Evolutionary conservation across 805 yeast species (phyloP).

Genomic region (Candida awuae): DNA sequence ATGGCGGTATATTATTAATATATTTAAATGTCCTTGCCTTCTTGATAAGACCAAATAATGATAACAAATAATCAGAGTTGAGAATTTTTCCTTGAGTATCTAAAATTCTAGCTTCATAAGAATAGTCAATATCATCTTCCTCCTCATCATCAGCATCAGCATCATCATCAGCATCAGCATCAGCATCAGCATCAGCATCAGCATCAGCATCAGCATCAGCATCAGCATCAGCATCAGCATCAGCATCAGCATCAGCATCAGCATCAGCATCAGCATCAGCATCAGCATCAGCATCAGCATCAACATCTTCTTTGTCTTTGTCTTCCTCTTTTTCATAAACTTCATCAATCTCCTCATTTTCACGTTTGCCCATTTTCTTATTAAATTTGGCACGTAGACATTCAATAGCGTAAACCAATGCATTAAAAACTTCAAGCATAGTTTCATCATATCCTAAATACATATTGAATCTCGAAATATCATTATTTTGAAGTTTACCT

Average conservation of each 20-base stretch:
- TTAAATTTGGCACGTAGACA: constrained; percentile 15
- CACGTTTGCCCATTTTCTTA: too few species aligned
- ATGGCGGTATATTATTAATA: constrained; percentile 26
- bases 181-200: too few species aligned
- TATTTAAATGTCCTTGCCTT: constrained; percentile 24
- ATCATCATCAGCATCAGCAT: too few species aligned
- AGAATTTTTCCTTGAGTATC: constrained; percentile 14
- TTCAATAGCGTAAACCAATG: constrained; percentile 25
- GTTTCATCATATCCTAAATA: constrained; percentile 32
- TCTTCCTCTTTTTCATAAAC: constrained; percentile 1
- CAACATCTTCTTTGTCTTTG: too few species aligned
- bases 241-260: too few species aligned
- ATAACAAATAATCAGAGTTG: constrained; percentile 13
- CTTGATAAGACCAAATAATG: constrained; percentile 14
- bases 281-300: too few species aligned
- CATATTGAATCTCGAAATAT: constrained; percentile 17
- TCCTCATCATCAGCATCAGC: too few species aligned
- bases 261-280: too few species aligned
- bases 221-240: too few species aligned
- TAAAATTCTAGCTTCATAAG: constrained; percentile 3
- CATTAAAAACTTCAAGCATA: constrained; percentile 27
- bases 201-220: too few species aligned
- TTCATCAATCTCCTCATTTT: too few species aligned
- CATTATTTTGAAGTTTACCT: constrained; percentile 16
- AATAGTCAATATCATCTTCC: background rate